These are phyloP conservation scores for Aspergillus brunneoviolaceus DNA, from an alignment of 2,329 filamentous ascomycete genomes.

Conservation along the genomic window DNA sequence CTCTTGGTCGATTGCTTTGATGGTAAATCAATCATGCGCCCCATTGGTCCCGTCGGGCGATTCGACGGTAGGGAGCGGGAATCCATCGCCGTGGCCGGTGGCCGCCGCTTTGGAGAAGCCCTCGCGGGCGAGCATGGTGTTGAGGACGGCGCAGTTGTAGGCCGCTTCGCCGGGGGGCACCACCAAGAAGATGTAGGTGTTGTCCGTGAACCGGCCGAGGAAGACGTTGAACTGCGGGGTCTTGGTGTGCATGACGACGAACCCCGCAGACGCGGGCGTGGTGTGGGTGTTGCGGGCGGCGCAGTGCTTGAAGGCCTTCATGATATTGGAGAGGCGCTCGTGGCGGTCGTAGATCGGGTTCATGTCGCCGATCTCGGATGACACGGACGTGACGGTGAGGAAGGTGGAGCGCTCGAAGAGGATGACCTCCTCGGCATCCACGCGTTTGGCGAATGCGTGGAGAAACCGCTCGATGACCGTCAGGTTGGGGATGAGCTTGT, in stretches of 20 bases:
- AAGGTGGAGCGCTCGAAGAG: constrained; percentile 96
- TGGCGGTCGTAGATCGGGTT: constrained; percentile 93
- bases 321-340: constrained; percentile 92
- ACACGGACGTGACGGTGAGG: constrained; percentile 91
- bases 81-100: constrained; percentile 41
- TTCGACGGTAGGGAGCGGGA: constrained; percentile 39
- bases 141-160: constrained; percentile 87
- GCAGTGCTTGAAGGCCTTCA: constrained; percentile 96
- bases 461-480: constrained; percentile 84
- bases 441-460: constrained; percentile 74
- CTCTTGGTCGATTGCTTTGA: constrained; percentile 3
- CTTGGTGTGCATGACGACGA: constrained; percentile 50
- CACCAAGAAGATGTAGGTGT: constrained; percentile 92
- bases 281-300: constrained; percentile 48
- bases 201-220: constrained; percentile 92
- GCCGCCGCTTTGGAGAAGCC: constrained; percentile 70
- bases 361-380: constrained; percentile 67
- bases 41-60: constrained; percentile 22
- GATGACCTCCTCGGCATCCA: constrained; percentile 90
- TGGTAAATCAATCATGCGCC: not conserved
- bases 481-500: constrained; percentile 94
- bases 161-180: constrained; percentile 87
- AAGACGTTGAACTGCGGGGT: constrained; percentile 81
- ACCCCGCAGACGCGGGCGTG: constrained; percentile 43
- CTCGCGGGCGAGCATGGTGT: constrained; percentile 81